Conservation (phyloP, 2,329 filamentous ascomycete genomes). For the Myriosclerotinia curreyana region DNA sequence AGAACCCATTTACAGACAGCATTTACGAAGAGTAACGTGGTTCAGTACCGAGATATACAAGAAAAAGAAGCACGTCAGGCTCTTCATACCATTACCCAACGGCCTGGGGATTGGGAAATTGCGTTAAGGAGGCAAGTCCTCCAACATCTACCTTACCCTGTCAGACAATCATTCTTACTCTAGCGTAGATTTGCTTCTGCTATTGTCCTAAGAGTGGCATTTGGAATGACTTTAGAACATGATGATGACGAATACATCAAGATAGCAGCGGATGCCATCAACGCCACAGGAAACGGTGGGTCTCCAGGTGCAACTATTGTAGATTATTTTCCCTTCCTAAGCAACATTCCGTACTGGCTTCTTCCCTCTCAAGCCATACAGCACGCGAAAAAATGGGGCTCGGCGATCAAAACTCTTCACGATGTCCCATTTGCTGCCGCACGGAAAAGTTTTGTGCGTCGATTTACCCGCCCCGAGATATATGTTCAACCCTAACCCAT, state of each 20-base stretch:
- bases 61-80: constrained; percentile 38
- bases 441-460: constrained; percentile 10
- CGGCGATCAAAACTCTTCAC: constrained; percentile 44
- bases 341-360: constrained; percentile 42
- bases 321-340: constrained; percentile 46
- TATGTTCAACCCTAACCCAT: constrained; percentile 6
- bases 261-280: constrained; percentile 39
- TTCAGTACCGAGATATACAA: constrained; percentile 37
- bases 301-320: constrained; percentile 42
- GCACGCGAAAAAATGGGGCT: constrained; percentile 34
- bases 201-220: constrained; percentile 45
- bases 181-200: constrained; percentile 42
- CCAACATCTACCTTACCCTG: too few relatives aligned
- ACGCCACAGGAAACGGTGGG: constrained; percentile 35
- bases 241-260: constrained; percentile 45
- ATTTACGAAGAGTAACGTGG: constrained; percentile 44
- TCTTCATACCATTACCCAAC: background rate
- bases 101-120: constrained; percentile 17
- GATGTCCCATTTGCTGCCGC: constrained; percentile 43
- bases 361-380: constrained; percentile 34
- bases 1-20: constrained; percentile 45
- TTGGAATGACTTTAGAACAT: constrained; percentile 43
- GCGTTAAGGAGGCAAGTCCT: constrained; percentile 1
- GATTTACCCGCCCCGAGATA: too few relatives aligned
- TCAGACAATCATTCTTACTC: constrained; percentile 25